A percentile compares a stretch with the other conserved stretches of the same genome.
Conservation (phyloP, 345 rosid genomes). For the Acer campestre region DNA sequence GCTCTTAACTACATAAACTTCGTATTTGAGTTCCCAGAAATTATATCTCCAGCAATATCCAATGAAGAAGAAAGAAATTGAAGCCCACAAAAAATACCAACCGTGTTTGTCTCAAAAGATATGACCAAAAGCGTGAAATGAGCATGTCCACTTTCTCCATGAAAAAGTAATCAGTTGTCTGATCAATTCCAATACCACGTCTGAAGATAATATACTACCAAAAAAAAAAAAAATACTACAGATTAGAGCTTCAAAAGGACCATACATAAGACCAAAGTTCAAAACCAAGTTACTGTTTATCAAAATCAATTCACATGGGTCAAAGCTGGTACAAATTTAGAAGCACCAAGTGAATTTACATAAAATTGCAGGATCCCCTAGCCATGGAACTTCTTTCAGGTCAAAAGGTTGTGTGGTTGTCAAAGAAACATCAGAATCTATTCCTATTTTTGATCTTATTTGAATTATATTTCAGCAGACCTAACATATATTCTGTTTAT, state of each 20-base stretch:
- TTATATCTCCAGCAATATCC: conserved; percentile 9
- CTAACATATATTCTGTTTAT: neutral
- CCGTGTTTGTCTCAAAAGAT: conserved; percentile 63
- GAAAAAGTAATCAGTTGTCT: conserved; percentile 75
- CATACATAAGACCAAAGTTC: neutral
- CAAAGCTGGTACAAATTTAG: neutral
- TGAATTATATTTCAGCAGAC: neutral
- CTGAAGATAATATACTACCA: conserved; percentile 85
- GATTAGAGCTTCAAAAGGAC: conserved; percentile 15
- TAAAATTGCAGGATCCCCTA: neutral
- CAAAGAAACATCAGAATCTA: neutral
- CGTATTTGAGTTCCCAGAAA: neutral
- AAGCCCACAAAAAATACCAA: conserved; percentile 32
- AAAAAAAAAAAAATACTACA: neutral
- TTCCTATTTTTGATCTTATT: neutral
- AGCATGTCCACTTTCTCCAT: conserved; percentile 85
- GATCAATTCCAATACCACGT: conserved; percentile 89
- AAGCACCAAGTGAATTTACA: neutral
- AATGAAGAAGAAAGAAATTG: conserved; percentile 1
- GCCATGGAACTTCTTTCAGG: neutral
- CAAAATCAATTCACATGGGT: neutral
- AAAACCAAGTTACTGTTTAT: conserved; percentile 2
- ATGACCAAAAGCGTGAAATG: conserved; percentile 78
- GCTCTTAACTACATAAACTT: conserved; percentile 4
- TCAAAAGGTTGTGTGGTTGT: neutral